Evolutionary conservation across 1,284 basidiomycete species (phyloP).

Genomic region (Ganoderma lucidum): DNA sequence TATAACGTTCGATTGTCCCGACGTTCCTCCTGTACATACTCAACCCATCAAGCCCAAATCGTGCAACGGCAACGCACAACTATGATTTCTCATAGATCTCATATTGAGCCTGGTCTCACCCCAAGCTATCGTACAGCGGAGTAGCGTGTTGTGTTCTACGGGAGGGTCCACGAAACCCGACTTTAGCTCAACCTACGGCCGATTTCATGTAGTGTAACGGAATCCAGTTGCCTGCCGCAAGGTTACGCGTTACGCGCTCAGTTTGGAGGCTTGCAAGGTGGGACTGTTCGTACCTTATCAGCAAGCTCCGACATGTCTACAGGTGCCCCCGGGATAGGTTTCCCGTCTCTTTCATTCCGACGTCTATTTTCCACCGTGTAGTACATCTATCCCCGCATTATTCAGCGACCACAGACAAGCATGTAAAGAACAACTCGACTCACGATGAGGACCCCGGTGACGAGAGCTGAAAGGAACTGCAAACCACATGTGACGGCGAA

Average conservation of each 20-base stretch:
- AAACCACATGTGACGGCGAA: conserved; percentile 69
- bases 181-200: not conserved
- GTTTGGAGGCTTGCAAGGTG: too few relatives aligned
- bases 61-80: too few relatives aligned
- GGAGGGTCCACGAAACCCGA: too few relatives aligned
- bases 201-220: conserved; percentile 12
- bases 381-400: not conserved
- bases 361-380: conserved; percentile 67
- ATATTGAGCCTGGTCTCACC: too few relatives aligned
- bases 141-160: too few relatives aligned
- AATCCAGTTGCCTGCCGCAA: conserved; percentile 9
- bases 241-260: not conserved
- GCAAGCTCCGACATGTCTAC: conserved; percentile 75
- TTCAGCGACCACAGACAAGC: not conserved
- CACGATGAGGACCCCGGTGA: conserved; percentile 61
- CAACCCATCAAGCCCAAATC: too few relatives aligned
- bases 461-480: conserved; percentile 63
- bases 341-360: conserved; percentile 64
- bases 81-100: too few relatives aligned
- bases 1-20: too few relatives aligned
- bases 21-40: too few relatives aligned
- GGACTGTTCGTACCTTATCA: conserved; percentile 34
- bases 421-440: conserved; percentile 41
- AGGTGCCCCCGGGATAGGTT: conserved; percentile 52
- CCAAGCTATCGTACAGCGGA: too few relatives aligned